Evolutionary conservation across 305 asterid species (phyloP).

Genomic region (Fraxinus baroniana): DNA sequence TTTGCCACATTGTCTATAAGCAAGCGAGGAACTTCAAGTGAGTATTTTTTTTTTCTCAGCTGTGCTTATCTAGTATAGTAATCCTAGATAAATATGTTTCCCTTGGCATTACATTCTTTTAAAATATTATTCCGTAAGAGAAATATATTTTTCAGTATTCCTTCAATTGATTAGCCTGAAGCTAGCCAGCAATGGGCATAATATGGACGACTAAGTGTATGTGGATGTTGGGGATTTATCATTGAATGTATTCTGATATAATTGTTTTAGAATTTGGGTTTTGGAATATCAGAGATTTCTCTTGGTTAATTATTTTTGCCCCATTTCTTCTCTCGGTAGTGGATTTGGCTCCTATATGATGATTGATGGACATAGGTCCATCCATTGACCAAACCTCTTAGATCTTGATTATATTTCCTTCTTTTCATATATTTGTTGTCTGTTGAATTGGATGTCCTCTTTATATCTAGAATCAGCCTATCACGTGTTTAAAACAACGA

Average conservation of each 20-base stretch:
- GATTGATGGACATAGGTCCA: neutral
- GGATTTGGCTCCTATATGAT: neutral
- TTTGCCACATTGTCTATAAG: slow-evolving; percentile 62
- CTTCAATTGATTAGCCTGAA: neutral
- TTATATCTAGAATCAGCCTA: neutral
- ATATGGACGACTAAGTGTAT: neutral
- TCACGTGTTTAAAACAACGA: neutral
- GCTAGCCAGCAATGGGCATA: neutral
- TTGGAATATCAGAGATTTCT: neutral
- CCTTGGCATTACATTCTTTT: neutral
- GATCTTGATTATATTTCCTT: neutral
- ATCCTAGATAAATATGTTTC: neutral
- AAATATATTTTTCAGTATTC: neutral
- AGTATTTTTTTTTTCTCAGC: slow-evolving; percentile 25
- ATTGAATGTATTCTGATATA: neutral
- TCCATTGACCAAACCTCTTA: neutral
- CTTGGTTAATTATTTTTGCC: neutral
- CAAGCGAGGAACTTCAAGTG: slow-evolving; percentile 58
- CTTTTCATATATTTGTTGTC: neutral
- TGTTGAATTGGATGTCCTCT: neutral
- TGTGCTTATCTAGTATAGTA: neutral
- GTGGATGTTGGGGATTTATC: neutral
- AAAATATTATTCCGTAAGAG: neutral
- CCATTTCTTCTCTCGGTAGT: neutral
- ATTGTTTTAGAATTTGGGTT: neutral